Evolutionary conservation across 768 basidiomycete species (phyloP).

Genomic region (Termitomyces sp.): DNA sequence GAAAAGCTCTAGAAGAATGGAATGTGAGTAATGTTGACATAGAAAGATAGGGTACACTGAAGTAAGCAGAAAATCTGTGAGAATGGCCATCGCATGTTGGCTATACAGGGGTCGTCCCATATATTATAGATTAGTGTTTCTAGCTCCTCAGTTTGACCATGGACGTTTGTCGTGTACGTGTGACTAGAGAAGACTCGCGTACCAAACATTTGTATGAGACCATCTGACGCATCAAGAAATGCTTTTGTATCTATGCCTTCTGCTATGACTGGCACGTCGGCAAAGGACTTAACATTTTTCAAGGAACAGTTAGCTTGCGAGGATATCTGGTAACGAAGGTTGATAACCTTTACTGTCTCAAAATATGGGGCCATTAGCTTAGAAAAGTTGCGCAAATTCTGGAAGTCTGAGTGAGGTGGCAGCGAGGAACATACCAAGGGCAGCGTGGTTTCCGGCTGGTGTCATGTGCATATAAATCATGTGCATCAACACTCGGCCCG

Average conservation of each 20-base stretch:
- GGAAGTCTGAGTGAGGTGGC: not conserved
- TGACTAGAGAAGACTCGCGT: slow-evolving; percentile 16
- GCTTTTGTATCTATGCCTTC: slow-evolving; percentile 73
- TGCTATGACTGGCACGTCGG: slow-evolving; percentile 74
- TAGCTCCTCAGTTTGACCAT: slow-evolving; percentile 13
- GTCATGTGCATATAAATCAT: no score
- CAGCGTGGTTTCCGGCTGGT: no score
- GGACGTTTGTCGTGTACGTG: slow-evolving; percentile 4
- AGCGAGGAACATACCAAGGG: no score
- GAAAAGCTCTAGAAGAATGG: slow-evolving; percentile 49
- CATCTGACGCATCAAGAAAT: slow-evolving; percentile 90
- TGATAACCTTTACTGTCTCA: slow-evolving; percentile 60
- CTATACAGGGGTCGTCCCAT: no score
- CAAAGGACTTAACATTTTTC: slow-evolving; percentile 63
- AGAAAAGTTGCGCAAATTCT: not conserved
- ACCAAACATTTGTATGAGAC: slow-evolving; percentile 75
- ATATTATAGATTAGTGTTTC: not conserved
- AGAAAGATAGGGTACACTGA: not conserved
- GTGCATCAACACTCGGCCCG: no score
- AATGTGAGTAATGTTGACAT: not conserved
- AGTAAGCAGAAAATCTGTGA: not conserved
- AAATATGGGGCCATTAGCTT: slow-evolving; percentile 52
- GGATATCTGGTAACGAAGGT: slow-evolving; percentile 5
- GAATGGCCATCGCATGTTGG: not conserved
- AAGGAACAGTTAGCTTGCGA: not conserved